Evolutionary conservation across 306 rosid species (phyloP).

Genomic region (Quercus aquifolioides): DNA sequence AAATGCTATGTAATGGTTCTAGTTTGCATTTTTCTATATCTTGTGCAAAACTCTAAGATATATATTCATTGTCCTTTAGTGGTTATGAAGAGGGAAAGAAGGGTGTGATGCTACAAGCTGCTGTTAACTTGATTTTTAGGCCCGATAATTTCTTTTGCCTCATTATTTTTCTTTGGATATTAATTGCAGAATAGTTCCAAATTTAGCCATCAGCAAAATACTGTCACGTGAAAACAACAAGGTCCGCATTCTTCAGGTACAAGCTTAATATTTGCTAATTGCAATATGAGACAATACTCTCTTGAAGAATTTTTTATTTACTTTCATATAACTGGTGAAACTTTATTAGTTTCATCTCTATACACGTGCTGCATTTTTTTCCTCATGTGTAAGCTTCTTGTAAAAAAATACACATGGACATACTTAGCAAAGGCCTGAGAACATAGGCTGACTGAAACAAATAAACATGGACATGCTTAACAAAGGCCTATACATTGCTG

Average conservation of each 20-base stretch:
- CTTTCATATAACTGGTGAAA: not conserved
- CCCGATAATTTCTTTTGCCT: constrained; percentile 17
- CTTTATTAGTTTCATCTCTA: not conserved
- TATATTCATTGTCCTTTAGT: not conserved
- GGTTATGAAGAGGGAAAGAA: not conserved
- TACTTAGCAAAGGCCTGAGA: not conserved
- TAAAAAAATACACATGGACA: not conserved
- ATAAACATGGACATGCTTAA: not conserved
- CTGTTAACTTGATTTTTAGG: not conserved
- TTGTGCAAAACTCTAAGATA: no score
- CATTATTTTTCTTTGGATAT: not conserved
- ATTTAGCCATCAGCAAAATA: constrained; percentile 89
- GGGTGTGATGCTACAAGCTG: not conserved
- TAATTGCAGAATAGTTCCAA: constrained; percentile 82
- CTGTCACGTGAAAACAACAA: constrained; percentile 88
- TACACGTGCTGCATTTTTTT: not conserved
- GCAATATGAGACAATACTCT: not conserved
- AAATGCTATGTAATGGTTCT: not conserved
- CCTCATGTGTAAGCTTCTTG: no score
- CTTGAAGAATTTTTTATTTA: not conserved
- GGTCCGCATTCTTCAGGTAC: constrained; percentile 97
- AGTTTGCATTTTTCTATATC: not conserved
- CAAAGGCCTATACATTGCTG: not conserved
- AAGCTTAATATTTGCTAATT: not conserved
- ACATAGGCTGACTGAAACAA: not conserved